Evolutionary conservation across 306 rosid genomes (phyloP), one percentile per base, ranked within the genome.

Genomic region (Cucurbita argyrosperma): DNA sequence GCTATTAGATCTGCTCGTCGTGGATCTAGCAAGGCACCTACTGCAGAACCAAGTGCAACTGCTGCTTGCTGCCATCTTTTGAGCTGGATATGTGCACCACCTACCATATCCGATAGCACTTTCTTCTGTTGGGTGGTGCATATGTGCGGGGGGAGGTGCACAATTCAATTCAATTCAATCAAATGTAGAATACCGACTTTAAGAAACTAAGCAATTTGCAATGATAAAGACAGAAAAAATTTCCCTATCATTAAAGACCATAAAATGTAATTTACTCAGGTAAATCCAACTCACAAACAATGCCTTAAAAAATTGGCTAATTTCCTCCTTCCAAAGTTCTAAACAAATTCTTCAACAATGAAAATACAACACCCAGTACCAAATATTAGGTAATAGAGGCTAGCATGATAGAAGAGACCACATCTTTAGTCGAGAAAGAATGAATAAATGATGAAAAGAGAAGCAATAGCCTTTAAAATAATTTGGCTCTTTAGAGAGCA

Each of bases 1-100:
- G 99, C 99, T 55, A 91, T 88, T 65, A 94, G 81, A 81, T 94
- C 97, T 0, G 97, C 99, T 83, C 99, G 87, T 49, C 97, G 90
- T 0, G 99, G 97, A 82, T 91, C 86, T 46, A 94, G 80, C 85
- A 94, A 80, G 3, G 99, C 96, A 0, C 99, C 99, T n/a, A 87
- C 91, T 0, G 97, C 97, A 0, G 97, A 94, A n/a, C 98, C 96
- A 42, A 94, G 51, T 0, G 90, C 97, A 76, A 90, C 95, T 16
- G 99, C 92, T 4, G 90, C 87, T 83, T 87, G 92, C 95, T 94
- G 97, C 97, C 96, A 91, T 43, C 82, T 38, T 21, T 86, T 94
- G 54, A 94, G 88, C 78, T 65, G 85, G 63, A 86, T 79, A 51
- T 84, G 90, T 40, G 72, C 83, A 42, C 74, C 83, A 42, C 74